Conservation (phyloP, 495 filamentous ascomycete genomes). For the Bombardia bombarda region DNA sequence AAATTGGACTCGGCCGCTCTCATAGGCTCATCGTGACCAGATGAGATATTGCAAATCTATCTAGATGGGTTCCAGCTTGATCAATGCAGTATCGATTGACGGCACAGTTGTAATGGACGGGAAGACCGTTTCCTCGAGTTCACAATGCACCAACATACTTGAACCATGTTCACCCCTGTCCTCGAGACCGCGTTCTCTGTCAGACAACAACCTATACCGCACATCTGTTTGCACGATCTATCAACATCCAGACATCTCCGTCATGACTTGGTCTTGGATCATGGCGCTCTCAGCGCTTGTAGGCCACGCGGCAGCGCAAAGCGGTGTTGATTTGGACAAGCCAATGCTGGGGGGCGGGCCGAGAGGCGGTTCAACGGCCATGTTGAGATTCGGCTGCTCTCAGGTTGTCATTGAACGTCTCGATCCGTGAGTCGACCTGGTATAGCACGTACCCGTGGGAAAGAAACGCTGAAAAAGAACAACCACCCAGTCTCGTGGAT, state of each 20-base stretch:
- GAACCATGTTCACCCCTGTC: too few relatives aligned
- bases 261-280: slow-evolving; percentile 6
- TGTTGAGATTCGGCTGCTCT: slow-evolving; percentile 20
- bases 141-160: too few relatives aligned
- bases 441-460: neutral
- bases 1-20: neutral
- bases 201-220: neutral
- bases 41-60: slow-evolving; percentile 7
- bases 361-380: slow-evolving; percentile 6
- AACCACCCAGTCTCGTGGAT: slow-evolving; percentile 11
- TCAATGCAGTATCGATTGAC: neutral
- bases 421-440: slow-evolving; percentile 13
- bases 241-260: neutral
- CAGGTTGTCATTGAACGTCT: slow-evolving; percentile 23
- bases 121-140: neutral
- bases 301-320: slow-evolving; percentile 3
- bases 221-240: neutral
- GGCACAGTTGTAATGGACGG: neutral
- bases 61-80: neutral
- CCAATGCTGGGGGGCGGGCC: slow-evolving; percentile 8
- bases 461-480: neutral
- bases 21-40: slow-evolving; percentile 2
- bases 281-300: slow-evolving; percentile 6
- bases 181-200: too few relatives aligned
- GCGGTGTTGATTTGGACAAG: slow-evolving; percentile 4